These are phyloP conservation scores for Malus hybrid DNA, from an alignment of 331 rosid genomes.

Conservation along the genomic window DNA sequence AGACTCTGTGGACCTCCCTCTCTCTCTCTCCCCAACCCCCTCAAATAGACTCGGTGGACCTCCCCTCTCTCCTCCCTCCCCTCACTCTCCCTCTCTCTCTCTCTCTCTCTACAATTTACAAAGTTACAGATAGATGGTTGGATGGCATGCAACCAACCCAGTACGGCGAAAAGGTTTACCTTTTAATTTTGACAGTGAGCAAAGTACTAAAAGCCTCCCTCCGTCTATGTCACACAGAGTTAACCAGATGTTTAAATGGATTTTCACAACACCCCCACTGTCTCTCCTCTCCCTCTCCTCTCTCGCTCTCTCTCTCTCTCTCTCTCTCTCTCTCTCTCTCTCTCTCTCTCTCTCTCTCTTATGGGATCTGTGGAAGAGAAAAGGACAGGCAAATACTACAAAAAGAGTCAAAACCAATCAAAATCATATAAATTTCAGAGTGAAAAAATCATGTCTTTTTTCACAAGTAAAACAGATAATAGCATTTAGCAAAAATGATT, in stretches of 20 bases:
- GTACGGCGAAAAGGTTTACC: conserved; percentile 43
- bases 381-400: conserved; percentile 16
- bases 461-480: background rate
- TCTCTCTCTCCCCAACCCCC: background rate
- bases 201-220: conserved; percentile 13
- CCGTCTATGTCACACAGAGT: conserved; percentile 21
- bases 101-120: background rate
- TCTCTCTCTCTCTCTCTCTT: conserved; percentile 16
- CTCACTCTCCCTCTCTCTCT: conserved; percentile 1
- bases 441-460: background rate
- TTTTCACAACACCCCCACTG: conserved; percentile 30
- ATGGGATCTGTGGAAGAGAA: conserved; percentile 44
- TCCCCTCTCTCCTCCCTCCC: background rate
- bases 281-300: background rate
- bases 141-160: conserved; percentile 49
- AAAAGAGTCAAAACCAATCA: background rate
- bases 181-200: conserved; percentile 32
- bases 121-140: conserved; percentile 19
- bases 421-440: no score
- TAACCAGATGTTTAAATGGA: conserved; percentile 17
- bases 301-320: conserved; percentile 13
- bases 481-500: no score
- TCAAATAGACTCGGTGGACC: no score
- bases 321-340: conserved; percentile 19
- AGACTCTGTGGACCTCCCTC: conserved; percentile 29